phyloP scores from a whole-genome alignment of 2,329 filamentous ascomycete species.

The Pseudocercospora pini-densiflorae region DNA sequence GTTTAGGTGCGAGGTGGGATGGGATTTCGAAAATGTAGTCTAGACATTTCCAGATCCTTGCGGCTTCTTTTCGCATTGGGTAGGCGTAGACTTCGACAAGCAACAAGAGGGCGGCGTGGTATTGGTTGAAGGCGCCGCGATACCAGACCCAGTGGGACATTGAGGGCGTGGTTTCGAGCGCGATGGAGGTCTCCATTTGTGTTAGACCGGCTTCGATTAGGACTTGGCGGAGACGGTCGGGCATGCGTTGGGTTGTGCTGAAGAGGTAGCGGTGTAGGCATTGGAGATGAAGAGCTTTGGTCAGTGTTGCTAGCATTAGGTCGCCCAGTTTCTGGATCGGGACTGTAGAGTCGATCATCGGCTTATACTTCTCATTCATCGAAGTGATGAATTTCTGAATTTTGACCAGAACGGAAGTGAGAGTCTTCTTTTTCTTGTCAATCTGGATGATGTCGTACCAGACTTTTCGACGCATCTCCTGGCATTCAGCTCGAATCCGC shows the following conservation, averaged over 20 bases:
- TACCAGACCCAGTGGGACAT: conserved; percentile 72
- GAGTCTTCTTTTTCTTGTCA: conserved; percentile 63
- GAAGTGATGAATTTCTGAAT: conserved; percentile 69
- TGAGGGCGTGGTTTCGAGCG: conserved; percentile 57
- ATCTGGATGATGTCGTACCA: conserved; percentile 72
- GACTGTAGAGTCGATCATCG: conserved; percentile 62
- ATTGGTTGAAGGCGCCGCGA: conserved; percentile 70
- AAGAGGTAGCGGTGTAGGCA: conserved; percentile 70
- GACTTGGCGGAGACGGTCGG: conserved; percentile 66
- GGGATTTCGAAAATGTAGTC: conserved; percentile 74
- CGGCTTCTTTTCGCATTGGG: conserved; percentile 61
- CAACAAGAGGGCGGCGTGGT: conserved; percentile 71
- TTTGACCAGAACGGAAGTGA: conserved; percentile 69
- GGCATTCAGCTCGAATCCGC: conserved; percentile 72
- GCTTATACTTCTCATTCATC: conserved; percentile 69
- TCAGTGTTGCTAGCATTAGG: conserved; percentile 67
- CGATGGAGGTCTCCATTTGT: conserved; percentile 60
- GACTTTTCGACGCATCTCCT: conserved; percentile 72
- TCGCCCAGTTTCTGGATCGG: conserved; percentile 68
- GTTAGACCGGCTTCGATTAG: conserved; percentile 65
- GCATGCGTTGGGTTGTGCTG: conserved; percentile 55
- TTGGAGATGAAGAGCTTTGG: conserved; percentile 68
- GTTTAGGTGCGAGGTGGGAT: conserved; percentile 53
- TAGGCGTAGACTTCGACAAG: conserved; percentile 68
- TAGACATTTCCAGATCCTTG: conserved; percentile 71